phyloP scores from a whole-genome alignment of 1,284 basidiomycete genomes.

The Ceratobasidium theobromae region DNA sequence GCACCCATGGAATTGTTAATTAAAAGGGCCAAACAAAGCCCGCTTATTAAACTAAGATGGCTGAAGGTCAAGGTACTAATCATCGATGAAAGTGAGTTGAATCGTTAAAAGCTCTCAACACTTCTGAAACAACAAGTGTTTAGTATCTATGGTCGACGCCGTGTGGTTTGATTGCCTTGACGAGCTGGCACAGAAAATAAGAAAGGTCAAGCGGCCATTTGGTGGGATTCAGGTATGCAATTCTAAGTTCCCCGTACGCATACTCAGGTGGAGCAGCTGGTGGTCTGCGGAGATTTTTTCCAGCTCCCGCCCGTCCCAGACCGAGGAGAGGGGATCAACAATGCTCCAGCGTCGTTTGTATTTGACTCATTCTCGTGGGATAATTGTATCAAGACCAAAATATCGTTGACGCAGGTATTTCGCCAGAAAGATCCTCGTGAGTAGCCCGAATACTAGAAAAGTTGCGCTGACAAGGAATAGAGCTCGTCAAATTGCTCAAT shows the following conservation, averaged over 20 bases:
- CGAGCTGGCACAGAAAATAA: conserved; percentile 61
- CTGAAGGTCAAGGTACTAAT: conserved; percentile 76
- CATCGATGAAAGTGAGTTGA: conserved; percentile 84
- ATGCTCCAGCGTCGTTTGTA: conserved; percentile 56
- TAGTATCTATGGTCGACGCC: conserved; percentile 98
- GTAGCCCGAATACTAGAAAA: background rate
- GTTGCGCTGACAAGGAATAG: conserved; percentile 38
- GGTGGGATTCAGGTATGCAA: conserved; percentile 84
- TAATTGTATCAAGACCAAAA: conserved; percentile 55
- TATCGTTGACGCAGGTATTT: conserved; percentile 66
- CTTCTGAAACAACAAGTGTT: conserved; percentile 1
- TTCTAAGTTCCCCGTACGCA: background rate
- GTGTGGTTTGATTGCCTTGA: conserved; percentile 87
- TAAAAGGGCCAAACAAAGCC: conserved; percentile 69
- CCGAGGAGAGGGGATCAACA: conserved; percentile 44
- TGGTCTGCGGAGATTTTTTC: conserved; percentile 92
- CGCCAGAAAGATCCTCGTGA: conserved; percentile 46
- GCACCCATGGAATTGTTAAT: conserved; percentile 66
- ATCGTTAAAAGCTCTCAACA: background rate
- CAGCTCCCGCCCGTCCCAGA: conserved; percentile 87
- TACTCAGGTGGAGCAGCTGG: conserved; percentile 51
- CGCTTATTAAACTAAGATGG: conserved; percentile 71
- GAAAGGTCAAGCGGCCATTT: conserved; percentile 72
- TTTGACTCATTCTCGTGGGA: conserved; percentile 84
- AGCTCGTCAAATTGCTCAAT: conserved; percentile 48